A percentile compares a stretch with the other conserved stretches of the same genome.
Conservation (phyloP, 805 yeast species). For the Candida lessepsii region DNA sequence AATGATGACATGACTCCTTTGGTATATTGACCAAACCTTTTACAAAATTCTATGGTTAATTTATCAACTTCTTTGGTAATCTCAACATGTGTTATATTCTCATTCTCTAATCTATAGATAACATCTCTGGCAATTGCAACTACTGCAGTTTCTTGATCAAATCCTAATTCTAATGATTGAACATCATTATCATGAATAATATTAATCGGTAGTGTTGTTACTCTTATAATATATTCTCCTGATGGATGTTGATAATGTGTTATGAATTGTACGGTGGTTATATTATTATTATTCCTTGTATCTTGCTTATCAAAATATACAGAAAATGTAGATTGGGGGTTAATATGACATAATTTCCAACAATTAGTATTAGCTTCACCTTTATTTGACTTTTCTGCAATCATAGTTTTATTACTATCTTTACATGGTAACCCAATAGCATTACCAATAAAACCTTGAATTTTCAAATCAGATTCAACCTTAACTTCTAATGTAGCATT, state of each 20-base stretch:
- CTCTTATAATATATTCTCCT: constrained; percentile 84
- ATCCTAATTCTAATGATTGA: constrained; percentile 54
- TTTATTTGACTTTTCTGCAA: constrained; percentile 8
- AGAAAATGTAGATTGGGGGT: constrained; percentile 88
- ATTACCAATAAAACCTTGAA: constrained; percentile 92
- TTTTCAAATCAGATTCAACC: constrained; percentile 82
- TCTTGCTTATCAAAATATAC: constrained; percentile 67
- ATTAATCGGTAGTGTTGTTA: constrained; percentile 66
- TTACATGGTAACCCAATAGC: constrained; percentile 73
- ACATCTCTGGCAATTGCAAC: constrained; percentile 88
- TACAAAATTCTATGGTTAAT: constrained; percentile 84
- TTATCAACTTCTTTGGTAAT: constrained; percentile 92
- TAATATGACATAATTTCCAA: constrained; percentile 66
- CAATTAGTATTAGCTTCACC: constrained; percentile 18
- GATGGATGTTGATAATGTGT: constrained; percentile 95
- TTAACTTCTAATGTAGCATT: constrained; percentile 86
- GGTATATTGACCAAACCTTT: constrained; percentile 88
- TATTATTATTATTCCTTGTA: constrained; percentile 3
- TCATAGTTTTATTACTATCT: constrained; percentile 6
- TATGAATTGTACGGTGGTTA: constrained; percentile 72
- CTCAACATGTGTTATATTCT: constrained; percentile 75
- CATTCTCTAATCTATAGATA: constrained; percentile 70
- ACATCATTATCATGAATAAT: constrained; percentile 54
- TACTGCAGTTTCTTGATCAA: constrained; percentile 98
- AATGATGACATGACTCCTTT: constrained; percentile 83